phyloP scores from a whole-genome alignment of 2,329 filamentous ascomycete genomes.

The Chaetomium strumarium region DNA sequence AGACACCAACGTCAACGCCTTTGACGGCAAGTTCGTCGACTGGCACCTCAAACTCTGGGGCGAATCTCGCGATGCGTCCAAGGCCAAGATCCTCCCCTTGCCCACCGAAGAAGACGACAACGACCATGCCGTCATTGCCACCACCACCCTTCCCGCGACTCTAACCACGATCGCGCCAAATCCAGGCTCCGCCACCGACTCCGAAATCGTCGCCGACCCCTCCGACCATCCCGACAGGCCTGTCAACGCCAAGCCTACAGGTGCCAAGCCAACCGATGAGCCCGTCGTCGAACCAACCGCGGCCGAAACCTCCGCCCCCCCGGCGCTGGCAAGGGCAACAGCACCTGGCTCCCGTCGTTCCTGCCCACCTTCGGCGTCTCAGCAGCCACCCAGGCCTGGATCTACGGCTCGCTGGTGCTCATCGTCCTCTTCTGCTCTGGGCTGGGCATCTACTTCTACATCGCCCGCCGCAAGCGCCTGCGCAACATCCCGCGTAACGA shows the following conservation, averaged over 20 bases:
- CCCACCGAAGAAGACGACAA: constrained; percentile 79
- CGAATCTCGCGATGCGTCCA: constrained; percentile 70
- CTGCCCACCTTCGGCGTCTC: constrained; percentile 88
- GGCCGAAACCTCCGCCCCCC: constrained; percentile 20
- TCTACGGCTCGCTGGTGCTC: constrained; percentile 77
- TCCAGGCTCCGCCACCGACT: constrained; percentile 34
- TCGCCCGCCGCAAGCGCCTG: constrained; percentile 70
- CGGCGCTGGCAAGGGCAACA: constrained; percentile 23
- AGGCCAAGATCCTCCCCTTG: constrained; percentile 70
- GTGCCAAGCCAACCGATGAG: constrained; percentile 11
- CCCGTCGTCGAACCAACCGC: constrained; percentile 17
- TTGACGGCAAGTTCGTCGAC: constrained; percentile 74
- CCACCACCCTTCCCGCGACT: constrained; percentile 53
- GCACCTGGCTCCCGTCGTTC: constrained; percentile 73
- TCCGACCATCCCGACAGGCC: constrained; percentile 62
- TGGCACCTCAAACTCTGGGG: constrained; percentile 96
- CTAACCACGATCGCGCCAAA: constrained; percentile 56
- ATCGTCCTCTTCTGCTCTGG: constrained; percentile 79
- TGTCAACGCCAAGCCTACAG: constrained; percentile 41
- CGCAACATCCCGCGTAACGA: constrained; percentile 70
- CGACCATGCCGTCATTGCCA: constrained; percentile 65
- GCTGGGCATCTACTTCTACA: constrained; percentile 73
- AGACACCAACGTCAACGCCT: constrained; percentile 71
- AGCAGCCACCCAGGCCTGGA: constrained; percentile 85
- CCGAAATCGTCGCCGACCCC: constrained; percentile 34